A percentile compares a stretch with the other conserved stretches of the same genome.
phyloP scores from a whole-genome alignment of 2,329 filamentous ascomycete species.

The Bimuria novae-zelandiae region DNA sequence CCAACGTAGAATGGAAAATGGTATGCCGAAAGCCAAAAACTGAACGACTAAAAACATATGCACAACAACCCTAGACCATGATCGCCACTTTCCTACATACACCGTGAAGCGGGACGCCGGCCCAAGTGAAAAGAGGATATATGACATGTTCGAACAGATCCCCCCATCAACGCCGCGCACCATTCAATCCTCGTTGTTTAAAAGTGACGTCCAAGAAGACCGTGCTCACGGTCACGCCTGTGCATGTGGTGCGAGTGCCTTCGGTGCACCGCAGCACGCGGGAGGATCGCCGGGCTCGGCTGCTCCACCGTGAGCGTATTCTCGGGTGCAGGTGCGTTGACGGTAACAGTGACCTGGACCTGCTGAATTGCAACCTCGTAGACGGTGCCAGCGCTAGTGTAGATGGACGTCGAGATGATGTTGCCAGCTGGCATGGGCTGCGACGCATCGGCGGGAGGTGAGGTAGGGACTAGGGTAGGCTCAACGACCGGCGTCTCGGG shows the following conservation, averaged over 20 bases:
- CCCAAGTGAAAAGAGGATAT: neutral
- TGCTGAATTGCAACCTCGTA: constrained; percentile 53
- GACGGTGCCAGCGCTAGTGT: constrained; percentile 50
- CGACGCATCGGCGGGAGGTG: constrained; percentile 22
- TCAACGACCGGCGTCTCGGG: constrained; percentile 3
- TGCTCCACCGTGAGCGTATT: neutral
- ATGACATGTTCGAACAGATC: neutral
- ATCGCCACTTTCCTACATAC: neutral
- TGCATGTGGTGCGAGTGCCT: constrained; percentile 34
- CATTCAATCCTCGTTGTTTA: constrained; percentile 4
- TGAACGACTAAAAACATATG: neutral
- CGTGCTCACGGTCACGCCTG: constrained; percentile 33
- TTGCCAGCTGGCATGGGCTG: constrained; percentile 15
- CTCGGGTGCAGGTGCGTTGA: constrained; percentile 20
- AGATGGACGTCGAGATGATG: constrained; percentile 48
- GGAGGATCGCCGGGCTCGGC: constrained; percentile 17
- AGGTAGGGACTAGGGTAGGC: constrained; percentile 30
- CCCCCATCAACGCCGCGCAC: neutral
- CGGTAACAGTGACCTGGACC: constrained; percentile 49
- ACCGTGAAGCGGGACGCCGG: neutral
- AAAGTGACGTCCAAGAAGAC: constrained; percentile 18
- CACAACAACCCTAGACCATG: neutral
- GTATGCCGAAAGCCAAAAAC: neutral
- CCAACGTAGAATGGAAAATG: neutral
- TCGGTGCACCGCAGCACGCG: constrained; percentile 18